phyloP scores from a whole-genome alignment of 176 grass and related monocot species.

The Triticum turgidum region DNA sequence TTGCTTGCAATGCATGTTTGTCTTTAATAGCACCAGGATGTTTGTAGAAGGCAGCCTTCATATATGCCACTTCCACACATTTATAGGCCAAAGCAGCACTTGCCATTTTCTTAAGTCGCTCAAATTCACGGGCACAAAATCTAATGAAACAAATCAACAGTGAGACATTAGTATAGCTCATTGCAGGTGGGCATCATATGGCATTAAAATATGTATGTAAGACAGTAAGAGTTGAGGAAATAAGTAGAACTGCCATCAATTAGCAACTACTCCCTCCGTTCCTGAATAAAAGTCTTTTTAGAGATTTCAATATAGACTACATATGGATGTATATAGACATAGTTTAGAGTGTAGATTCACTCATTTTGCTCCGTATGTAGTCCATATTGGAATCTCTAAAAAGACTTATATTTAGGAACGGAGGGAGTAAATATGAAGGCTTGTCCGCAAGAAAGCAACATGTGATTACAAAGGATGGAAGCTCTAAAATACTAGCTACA shows the following conservation, averaged over 20 bases:
- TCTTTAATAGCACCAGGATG: slow-evolving; percentile 69
- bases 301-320: too few species aligned
- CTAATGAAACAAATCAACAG: slow-evolving; percentile 46
- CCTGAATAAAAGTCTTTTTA: too few species aligned
- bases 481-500: slow-evolving; percentile 6
- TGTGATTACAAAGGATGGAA: not conserved
- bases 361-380: too few species aligned
- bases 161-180: slow-evolving; percentile 26
- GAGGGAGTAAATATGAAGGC: not conserved
- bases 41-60: slow-evolving; percentile 90
- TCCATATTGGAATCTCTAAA: too few species aligned
- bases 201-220: slow-evolving; percentile 2
- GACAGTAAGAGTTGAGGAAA: not conserved
- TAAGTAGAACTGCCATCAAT: not conserved
- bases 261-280: not conserved
- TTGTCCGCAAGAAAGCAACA: not conserved
- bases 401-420: too few species aligned
- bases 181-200: slow-evolving; percentile 1
- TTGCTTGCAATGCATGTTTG: slow-evolving; percentile 66
- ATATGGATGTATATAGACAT: too few species aligned
- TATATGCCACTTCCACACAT: slow-evolving; percentile 93
- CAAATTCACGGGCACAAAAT: slow-evolving; percentile 79
- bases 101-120: slow-evolving; percentile 77
- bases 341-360: too few species aligned
- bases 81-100: slow-evolving; percentile 92